Evolutionary conservation across 83 land plant genomes (phyloP).

Genomic region (Thuja plicata): DNA sequence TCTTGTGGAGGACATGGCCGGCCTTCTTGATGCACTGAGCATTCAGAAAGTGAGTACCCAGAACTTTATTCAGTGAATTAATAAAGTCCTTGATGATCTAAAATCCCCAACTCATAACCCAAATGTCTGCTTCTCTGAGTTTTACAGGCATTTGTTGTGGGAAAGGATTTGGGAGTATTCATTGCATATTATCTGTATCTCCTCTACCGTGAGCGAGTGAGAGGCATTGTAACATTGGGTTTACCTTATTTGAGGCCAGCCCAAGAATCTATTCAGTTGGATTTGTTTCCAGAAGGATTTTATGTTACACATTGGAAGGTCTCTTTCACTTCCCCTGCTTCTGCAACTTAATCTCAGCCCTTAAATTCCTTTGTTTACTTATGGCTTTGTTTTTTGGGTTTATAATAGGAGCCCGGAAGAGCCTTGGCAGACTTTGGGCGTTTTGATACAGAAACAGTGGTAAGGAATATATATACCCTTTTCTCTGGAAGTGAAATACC

Average conservation of each 20-base stretch:
- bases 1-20: conserved; percentile 44
- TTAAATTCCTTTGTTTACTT: too few species aligned
- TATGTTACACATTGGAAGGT: conserved; percentile 50
- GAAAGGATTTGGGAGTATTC: conserved; percentile 53
- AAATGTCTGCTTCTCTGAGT: too few species aligned
- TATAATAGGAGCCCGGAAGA: too few species aligned
- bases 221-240: conserved; percentile 44
- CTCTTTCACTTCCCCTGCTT: background rate
- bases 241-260: conserved; percentile 30
- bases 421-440: too few species aligned
- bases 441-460: too few species aligned
- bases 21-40: conserved; percentile 34
- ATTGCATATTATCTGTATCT: conserved; percentile 30
- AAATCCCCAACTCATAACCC: too few species aligned
- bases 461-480: too few species aligned
- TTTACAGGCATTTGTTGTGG: conserved; percentile 56
- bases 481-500: too few species aligned
- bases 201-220: conserved; percentile 45
- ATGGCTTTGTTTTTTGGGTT: too few species aligned
- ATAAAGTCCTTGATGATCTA: too few species aligned
- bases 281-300: conserved; percentile 48
- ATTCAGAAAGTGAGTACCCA: conserved; percentile 11
- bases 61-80: background rate
- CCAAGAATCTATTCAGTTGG: background rate
- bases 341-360: too few species aligned